These are phyloP conservation scores for Kwoniella dendrophila DNA, from an alignment of 768 basidiomycete species.

Conservation along the genomic window DNA sequence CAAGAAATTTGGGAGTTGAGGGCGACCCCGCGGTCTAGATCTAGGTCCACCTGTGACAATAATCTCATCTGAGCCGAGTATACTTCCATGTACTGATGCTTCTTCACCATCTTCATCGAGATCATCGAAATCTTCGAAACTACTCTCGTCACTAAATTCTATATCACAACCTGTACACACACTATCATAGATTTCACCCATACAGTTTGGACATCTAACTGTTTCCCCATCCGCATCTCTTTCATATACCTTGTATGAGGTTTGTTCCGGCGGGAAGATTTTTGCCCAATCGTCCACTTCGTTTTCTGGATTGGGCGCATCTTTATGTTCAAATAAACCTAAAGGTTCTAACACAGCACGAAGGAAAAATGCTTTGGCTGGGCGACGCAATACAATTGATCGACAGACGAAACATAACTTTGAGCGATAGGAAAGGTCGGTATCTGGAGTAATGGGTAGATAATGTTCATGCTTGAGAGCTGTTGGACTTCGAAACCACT, in stretches of 20 bases:
- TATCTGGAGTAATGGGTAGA: conserved; percentile 13
- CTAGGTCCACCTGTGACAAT: neutral
- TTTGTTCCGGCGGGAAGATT: conserved; percentile 36
- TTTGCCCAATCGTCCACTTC: conserved; percentile 39
- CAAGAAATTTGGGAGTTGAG: too few relatives aligned
- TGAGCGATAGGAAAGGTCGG: conserved; percentile 37
- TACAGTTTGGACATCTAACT: conserved; percentile 39
- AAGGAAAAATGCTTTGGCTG: conserved; percentile 36
- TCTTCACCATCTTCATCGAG: conserved; percentile 27
- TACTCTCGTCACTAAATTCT: conserved; percentile 33
- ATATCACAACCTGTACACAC: conserved; percentile 29
- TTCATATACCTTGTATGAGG: conserved; percentile 35
- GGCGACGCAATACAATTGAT: conserved; percentile 33
- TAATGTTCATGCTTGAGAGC: conserved; percentile 29
- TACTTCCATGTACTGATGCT: conserved; percentile 9
- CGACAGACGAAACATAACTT: conserved; percentile 50
- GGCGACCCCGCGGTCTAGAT: too few relatives aligned
- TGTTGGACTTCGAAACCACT: conserved; percentile 37
- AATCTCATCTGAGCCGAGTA: conserved; percentile 3
- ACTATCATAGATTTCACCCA: conserved; percentile 30
- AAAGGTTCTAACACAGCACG: conserved; percentile 39
- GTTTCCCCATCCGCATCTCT: conserved; percentile 28
- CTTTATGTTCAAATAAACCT: conserved; percentile 25
- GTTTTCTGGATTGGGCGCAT: conserved; percentile 22
- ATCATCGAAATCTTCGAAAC: conserved; percentile 23